Evolutionary conservation across 495 filamentous ascomycete genomes (phyloP).

Genomic region (Physcia stellaris): DNA sequence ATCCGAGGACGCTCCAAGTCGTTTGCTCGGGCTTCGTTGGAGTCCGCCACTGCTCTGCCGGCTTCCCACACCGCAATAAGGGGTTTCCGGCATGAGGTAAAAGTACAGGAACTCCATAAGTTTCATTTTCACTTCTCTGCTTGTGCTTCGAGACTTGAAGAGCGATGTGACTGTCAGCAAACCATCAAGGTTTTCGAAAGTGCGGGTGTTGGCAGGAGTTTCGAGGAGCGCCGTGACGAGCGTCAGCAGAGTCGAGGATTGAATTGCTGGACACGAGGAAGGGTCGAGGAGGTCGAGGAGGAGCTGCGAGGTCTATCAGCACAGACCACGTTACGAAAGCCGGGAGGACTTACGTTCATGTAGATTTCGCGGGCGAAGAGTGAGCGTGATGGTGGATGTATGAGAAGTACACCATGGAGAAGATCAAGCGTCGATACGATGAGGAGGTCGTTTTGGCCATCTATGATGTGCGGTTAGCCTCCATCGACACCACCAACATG

Average conservation of each 20-base stretch:
- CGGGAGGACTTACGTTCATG: conserved; percentile 58
- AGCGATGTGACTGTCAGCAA: conserved; percentile 85
- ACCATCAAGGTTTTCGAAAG: conserved; percentile 87
- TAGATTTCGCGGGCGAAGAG: conserved; percentile 82
- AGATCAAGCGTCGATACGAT: conserved; percentile 81
- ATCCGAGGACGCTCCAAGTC: conserved; percentile 19
- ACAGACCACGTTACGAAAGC: too few relatives aligned
- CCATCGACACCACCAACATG: neutral
- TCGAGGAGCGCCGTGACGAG: conserved; percentile 80
- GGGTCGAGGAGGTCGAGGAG: conserved; percentile 91
- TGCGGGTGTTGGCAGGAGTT: conserved; percentile 70
- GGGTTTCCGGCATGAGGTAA: conserved; percentile 88
- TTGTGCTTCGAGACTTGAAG: conserved; percentile 73
- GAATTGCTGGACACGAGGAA: conserved; percentile 79
- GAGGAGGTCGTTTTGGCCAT: conserved; percentile 74
- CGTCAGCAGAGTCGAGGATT: conserved; percentile 76
- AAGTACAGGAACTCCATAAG: conserved; percentile 94
- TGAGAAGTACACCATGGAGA: conserved; percentile 77
- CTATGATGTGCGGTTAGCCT: conserved; percentile 16
- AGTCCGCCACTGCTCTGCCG: conserved; percentile 25
- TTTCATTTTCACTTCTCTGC: conserved; percentile 79
- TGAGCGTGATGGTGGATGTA: conserved; percentile 82
- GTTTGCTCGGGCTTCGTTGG: conserved; percentile 60
- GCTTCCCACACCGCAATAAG: conserved; percentile 26
- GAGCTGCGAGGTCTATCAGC: conserved; percentile 36